phyloP scores from a whole-genome alignment of 2,329 filamentous ascomycete genomes.

The Trematosphaeria pertusa region DNA sequence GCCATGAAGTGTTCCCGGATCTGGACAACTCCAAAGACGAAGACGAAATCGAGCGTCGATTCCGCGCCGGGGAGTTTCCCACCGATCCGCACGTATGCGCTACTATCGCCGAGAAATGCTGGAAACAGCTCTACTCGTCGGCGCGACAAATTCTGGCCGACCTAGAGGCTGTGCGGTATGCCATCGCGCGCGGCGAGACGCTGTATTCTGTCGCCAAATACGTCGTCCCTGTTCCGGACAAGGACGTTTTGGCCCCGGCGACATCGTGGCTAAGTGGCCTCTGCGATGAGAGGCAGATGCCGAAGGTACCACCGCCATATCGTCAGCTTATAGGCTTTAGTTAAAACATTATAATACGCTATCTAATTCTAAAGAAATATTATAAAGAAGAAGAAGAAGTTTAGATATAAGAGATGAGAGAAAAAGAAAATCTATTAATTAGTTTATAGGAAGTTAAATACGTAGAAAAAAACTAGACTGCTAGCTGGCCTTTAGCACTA shows the following conservation, averaged over 20 bases:
- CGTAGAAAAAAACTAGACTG: too few species aligned
- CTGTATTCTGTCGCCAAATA: slow-evolving; percentile 10
- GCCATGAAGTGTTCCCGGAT: slow-evolving; percentile 12
- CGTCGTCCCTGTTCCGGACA: slow-evolving; percentile 8
- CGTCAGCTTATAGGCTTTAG: slow-evolving; percentile 10
- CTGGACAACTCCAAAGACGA: slow-evolving; percentile 11
- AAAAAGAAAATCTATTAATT: slow-evolving; percentile 5
- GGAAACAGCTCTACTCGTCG: slow-evolving; percentile 18
- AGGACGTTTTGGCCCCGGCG: slow-evolving; percentile 4
- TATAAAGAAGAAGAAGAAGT: slow-evolving; percentile 2
- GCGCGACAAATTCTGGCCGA: slow-evolving; percentile 12
- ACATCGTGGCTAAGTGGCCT: slow-evolving; percentile 14
- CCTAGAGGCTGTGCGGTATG: slow-evolving; percentile 13
- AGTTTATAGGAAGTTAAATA: too few species aligned
- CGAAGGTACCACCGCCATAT: slow-evolving; percentile 9
- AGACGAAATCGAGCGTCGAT: slow-evolving; percentile 11
- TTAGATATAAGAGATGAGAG: slow-evolving; percentile 6
- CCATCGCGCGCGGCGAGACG: slow-evolving; percentile 13
- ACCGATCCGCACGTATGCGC: slow-evolving; percentile 9
- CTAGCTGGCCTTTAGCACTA: too few species aligned
- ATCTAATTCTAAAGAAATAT: slow-evolving; percentile 6
- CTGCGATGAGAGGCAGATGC: slow-evolving; percentile 11
- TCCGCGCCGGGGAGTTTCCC: slow-evolving; percentile 8
- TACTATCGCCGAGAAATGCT: slow-evolving; percentile 11
- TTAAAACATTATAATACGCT: slow-evolving; percentile 2